A percentile compares a stretch with the other conserved stretches of the same genome.
Evolutionary conservation across 176 grass and related monocot genomes (phyloP).

Genomic region (Hordeum marinum): DNA sequence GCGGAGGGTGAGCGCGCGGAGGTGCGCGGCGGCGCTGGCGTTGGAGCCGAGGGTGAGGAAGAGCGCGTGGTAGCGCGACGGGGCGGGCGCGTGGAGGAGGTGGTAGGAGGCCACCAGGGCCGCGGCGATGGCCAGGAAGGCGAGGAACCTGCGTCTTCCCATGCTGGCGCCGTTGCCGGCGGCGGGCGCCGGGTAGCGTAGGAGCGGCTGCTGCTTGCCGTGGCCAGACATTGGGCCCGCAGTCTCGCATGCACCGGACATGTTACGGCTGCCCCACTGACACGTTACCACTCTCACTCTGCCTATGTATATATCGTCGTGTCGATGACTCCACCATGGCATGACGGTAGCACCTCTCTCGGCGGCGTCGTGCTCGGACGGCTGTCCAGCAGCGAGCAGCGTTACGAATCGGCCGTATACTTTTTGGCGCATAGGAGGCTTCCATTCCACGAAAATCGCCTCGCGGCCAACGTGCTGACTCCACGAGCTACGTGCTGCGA

Average conservation of each 20-base stretch:
- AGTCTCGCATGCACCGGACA: neutral
- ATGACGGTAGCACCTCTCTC: neutral
- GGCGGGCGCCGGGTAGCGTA: neutral
- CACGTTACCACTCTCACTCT: neutral
- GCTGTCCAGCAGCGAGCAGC: neutral
- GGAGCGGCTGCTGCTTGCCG: conserved; percentile 31
- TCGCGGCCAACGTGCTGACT: neutral
- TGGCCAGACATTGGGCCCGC: neutral
- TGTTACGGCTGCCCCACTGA: neutral
- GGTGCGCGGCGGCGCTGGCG: conserved; percentile 62
- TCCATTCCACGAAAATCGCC: neutral
- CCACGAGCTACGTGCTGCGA: neutral
- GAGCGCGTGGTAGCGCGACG: conserved; percentile 60
- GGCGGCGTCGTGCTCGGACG: neutral
- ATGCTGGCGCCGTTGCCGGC: neutral
- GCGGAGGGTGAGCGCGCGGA: conserved; percentile 64
- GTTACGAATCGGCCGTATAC: neutral
- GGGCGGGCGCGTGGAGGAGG: conserved; percentile 10
- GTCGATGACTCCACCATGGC: neutral
- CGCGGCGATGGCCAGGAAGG: neutral
- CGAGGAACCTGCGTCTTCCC: conserved; percentile 14
- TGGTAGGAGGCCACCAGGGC: conserved; percentile 16
- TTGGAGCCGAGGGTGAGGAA: conserved; percentile 81
- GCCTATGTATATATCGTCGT: neutral
- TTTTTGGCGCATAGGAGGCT: neutral